phyloP scores from a whole-genome alignment of 768 basidiomycete genomes.

The Phaeotremella fagi region DNA sequence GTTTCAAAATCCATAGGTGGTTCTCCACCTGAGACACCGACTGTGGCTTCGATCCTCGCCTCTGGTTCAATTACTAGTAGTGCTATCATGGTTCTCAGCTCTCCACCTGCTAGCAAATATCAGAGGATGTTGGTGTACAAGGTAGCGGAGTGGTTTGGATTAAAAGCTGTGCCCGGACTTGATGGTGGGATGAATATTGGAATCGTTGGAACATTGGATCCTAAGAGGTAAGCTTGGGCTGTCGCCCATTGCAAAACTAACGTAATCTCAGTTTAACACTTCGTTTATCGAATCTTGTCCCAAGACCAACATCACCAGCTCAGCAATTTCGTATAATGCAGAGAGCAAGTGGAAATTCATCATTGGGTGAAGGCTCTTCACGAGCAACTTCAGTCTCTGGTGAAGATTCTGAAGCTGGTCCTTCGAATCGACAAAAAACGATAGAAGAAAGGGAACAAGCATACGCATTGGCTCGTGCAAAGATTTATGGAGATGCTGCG shows the following conservation, averaged over 20 bases:
- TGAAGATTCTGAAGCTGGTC: conserved; percentile 11
- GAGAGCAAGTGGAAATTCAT: conserved; percentile 9
- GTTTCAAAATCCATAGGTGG: conserved; percentile 1
- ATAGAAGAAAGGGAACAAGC: conserved; percentile 38
- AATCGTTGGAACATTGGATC: conserved; percentile 18
- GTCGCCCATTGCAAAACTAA: too few relatives aligned
- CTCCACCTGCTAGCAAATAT: conserved; percentile 27
- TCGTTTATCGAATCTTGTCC: conserved; percentile 24
- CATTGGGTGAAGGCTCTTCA: neutral
- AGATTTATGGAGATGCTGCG: conserved; percentile 26
- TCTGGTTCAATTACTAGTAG: conserved; percentile 3
- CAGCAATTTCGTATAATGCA: conserved; percentile 38
- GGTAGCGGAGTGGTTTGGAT: conserved; percentile 43
- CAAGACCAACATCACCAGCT: conserved; percentile 12
- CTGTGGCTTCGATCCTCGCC: neutral
- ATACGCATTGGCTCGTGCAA: conserved; percentile 30
- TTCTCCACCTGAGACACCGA: neutral
- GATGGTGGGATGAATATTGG: conserved; percentile 29
- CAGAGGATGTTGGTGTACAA: conserved; percentile 44
- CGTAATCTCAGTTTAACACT: conserved; percentile 19
- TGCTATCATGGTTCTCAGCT: conserved; percentile 6
- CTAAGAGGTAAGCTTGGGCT: conserved; percentile 23
- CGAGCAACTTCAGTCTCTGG: conserved; percentile 9
- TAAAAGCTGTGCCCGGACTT: conserved; percentile 30
- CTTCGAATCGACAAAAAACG: conserved; percentile 21